Evolutionary conservation across 371 early-diverging fungal species (phyloP).

Genomic region (Syncephalastrum racemosum): DNA sequence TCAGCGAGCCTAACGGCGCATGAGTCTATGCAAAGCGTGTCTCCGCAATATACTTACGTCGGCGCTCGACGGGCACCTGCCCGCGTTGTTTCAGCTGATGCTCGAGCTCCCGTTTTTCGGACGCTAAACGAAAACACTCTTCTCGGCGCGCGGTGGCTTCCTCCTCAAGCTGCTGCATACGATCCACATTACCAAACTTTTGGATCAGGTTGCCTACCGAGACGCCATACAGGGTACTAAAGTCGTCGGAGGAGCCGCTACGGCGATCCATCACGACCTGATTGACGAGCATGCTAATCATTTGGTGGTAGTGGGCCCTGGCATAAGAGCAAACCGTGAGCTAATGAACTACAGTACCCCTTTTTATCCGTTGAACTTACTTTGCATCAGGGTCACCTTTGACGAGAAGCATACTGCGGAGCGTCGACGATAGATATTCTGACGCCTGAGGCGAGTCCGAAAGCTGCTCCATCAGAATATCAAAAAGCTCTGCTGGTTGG

Average conservation of each 20-base stretch:
- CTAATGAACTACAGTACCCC: not conserved
- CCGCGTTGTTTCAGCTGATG: constrained; percentile 10
- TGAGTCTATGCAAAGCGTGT: not conserved
- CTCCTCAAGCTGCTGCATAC: constrained; percentile 41
- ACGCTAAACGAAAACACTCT: constrained; percentile 21
- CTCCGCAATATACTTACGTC: constrained; percentile 3
- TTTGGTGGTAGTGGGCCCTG: constrained; percentile 60
- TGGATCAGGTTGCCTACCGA: constrained; percentile 47
- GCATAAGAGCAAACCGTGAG: not conserved
- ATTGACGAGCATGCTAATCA: constrained; percentile 66
- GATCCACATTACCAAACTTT: constrained; percentile 67
- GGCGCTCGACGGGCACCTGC: not conserved
- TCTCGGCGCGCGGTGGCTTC: constrained; percentile 17
- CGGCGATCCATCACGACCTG: constrained; percentile 71
- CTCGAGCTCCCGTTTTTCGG: constrained; percentile 37
- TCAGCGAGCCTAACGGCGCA: constrained; percentile 10
- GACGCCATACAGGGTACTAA: constrained; percentile 18
- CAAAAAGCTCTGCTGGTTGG: constrained; percentile 68
- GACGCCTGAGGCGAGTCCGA: constrained; percentile 63
- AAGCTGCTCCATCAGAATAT: constrained; percentile 53
- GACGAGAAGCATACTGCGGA: constrained; percentile 68
- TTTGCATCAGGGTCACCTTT: constrained; percentile 55
- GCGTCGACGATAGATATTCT: constrained; percentile 61
- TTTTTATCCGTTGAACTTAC: constrained; percentile 12
- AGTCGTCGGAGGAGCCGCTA: constrained; percentile 49